A percentile compares a stretch with the other conserved stretches of the same genome.
Conservation (phyloP, 495 filamentous ascomycete species). For the Penicillium nucicola region DNA sequence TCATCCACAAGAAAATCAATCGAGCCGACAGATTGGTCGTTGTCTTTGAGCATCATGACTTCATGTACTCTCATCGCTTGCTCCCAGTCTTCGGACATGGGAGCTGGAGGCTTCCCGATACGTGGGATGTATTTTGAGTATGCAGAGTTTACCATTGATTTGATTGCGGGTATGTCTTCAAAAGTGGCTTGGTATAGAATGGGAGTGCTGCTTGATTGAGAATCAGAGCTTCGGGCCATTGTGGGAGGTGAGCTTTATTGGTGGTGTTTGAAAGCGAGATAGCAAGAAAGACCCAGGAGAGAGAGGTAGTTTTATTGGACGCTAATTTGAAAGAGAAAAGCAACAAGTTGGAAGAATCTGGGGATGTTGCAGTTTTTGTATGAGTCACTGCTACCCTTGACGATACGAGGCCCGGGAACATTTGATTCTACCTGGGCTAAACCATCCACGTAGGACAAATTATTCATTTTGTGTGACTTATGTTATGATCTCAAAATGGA, state of each 20-base stretch:
- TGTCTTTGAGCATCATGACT: conserved; percentile 13
- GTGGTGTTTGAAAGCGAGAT: background rate
- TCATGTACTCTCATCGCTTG: conserved; percentile 12
- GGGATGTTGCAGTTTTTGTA: background rate
- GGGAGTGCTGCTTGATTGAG: background rate
- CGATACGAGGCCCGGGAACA: no score
- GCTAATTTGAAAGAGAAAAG: no score
- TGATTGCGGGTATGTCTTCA: conserved; percentile 22
- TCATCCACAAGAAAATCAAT: conserved; percentile 9
- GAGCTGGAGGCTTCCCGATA: conserved; percentile 33
- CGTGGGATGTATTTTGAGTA: conserved; percentile 37
- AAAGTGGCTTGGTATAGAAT: conserved; percentile 19
- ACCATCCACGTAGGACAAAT: no score
- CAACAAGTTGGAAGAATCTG: background rate
- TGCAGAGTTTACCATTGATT: conserved; percentile 26
- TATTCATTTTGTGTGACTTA: no score
- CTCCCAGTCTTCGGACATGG: conserved; percentile 30
- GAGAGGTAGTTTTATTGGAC: no score
- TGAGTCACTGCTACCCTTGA: background rate
- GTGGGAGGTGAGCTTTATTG: background rate
- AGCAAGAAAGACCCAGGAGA: no score
- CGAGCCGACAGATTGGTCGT: conserved; percentile 7
- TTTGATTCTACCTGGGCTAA: no score
- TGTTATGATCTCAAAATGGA: no score
- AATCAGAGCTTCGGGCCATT: background rate